phyloP scores from a whole-genome alignment of 768 basidiomycete genomes.

The Pleurotus salmoneostramineus region DNA sequence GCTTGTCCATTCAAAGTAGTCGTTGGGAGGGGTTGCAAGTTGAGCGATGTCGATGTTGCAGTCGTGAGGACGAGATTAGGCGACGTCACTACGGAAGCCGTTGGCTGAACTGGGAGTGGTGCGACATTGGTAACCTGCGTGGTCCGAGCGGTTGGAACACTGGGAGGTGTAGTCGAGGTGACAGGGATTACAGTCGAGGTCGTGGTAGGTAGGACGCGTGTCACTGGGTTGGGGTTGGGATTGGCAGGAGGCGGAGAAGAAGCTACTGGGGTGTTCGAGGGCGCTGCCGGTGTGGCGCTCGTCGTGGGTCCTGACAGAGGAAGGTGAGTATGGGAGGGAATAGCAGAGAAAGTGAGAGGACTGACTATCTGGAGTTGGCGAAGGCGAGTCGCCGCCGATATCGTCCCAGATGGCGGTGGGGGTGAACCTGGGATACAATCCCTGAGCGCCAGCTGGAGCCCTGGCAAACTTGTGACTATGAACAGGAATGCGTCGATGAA shows the following conservation, averaged over 20 bases:
- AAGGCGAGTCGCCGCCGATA: neutral
- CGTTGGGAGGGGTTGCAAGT: neutral
- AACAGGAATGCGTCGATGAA: neutral
- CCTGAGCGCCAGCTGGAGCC: neutral
- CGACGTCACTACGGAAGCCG: neutral
- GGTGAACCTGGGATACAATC: neutral
- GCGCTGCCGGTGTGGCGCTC: too few species aligned
- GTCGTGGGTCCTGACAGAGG: too few species aligned
- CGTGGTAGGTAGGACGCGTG: too few species aligned
- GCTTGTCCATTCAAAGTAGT: neutral
- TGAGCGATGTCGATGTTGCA: neutral
- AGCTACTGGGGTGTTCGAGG: too few species aligned
- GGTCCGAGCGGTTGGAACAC: neutral
- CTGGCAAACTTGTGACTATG: slow-evolving; percentile 5
- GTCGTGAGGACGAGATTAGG: neutral
- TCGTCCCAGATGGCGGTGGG: slow-evolving; percentile 1
- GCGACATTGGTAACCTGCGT: neutral
- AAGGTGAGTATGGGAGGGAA: too few species aligned
- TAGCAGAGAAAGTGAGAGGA: neutral
- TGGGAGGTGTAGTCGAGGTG: neutral
- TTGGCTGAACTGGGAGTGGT: neutral
- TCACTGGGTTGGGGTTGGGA: too few species aligned
- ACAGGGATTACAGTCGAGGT: neutral
- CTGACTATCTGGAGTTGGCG: neutral
- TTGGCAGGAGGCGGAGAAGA: too few species aligned